Percentiles rank a stretch among this genome's conserved stretches.
Evolutionary conservation across 176 grass and related monocot genomes (phyloP).

Genomic region (Guadua angustifolia): DNA sequence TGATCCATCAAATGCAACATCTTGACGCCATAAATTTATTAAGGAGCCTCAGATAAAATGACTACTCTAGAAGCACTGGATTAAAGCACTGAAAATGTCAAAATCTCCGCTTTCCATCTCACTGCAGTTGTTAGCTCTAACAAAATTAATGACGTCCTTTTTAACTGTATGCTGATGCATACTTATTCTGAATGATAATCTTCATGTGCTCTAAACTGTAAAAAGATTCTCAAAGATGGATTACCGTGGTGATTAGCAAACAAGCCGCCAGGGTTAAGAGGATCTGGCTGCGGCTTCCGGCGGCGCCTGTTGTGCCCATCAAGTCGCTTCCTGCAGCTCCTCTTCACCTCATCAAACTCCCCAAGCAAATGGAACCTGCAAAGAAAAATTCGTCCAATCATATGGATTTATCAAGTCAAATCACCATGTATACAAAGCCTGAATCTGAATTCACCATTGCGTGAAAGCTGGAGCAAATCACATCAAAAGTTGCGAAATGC

Average conservation of each 20-base stretch:
- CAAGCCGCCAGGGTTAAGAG: slow-evolving; percentile 57
- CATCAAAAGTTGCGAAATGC: not conserved
- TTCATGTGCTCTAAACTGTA: not conserved
- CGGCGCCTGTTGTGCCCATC: slow-evolving; percentile 83
- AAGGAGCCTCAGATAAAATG: slow-evolving; percentile 23
- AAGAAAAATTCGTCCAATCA: not conserved
- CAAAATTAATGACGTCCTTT: not conserved
- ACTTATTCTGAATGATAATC: not conserved
- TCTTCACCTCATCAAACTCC: slow-evolving; percentile 87
- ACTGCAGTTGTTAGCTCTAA: not conserved
- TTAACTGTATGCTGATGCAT: not conserved
- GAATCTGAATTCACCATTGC: not conserved
- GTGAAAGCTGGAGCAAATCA: not conserved
- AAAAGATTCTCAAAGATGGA: not conserved
- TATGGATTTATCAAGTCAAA: not conserved
- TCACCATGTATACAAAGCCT: not conserved
- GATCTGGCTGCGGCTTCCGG: slow-evolving; percentile 72
- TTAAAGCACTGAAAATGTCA: not conserved
- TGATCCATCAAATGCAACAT: slow-evolving; percentile 8
- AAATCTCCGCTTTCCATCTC: not conserved
- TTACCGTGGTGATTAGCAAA: slow-evolving; percentile 76
- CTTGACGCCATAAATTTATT: not conserved
- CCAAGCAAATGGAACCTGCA: slow-evolving; percentile 79
- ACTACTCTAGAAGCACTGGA: not conserved
- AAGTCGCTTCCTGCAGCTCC: slow-evolving; percentile 89